Base-by-base conservation (phyloP, 768 basidiomycete genomes). In the Flagelloscypha sp. region DNA sequence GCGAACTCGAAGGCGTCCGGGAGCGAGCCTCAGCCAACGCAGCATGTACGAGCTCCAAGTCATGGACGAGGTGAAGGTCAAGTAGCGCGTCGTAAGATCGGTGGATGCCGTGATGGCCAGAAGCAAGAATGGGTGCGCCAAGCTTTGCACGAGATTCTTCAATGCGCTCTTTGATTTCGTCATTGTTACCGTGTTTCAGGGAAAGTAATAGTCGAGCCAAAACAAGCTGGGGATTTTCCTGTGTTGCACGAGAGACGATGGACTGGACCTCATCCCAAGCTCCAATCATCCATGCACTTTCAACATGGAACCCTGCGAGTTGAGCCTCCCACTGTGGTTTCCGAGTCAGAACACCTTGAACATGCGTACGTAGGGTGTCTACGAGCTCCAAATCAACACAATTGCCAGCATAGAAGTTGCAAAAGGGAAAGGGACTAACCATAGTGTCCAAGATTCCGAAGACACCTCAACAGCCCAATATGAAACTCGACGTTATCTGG, bases 291-390 rank as follows among this genome's bases (percentile, higher is more conserved):
- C 92, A 94, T 2, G 89, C 86, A 42, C 90, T 86, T 62, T 99
- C 93, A 8, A 85, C 77, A 47, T 89, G 85, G 51, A 89, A 97
- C 0, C 81, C 79, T 5, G 81, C 75, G 8, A 99, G 63, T 3
- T 70, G 66, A 5, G 66, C 52, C 38, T 83, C 73, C 94, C 95
- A 98, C 34, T 78, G 74, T 0, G 89, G 84, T 52, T 87, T 78
- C 9, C 81, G 77, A 27, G 79, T 82, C 13, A 98, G 68, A 7
- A 97, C 80, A 5, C 95, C 95, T 43, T 75, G 73, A 18, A 98
- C 92, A 54, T 98, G 95, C 1, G 94, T 99, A 25, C 89, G 75
- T 40, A 98, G 59, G 1, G 94, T 94, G 48, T 99, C 95, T 93
- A 48, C n/a, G 23, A 22, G 24, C 39, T 7, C 11, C 33, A 19